Evolutionary conservation across 257 asterid genomes (phyloP).

Genomic region (Nicotiana benthamiana): DNA sequence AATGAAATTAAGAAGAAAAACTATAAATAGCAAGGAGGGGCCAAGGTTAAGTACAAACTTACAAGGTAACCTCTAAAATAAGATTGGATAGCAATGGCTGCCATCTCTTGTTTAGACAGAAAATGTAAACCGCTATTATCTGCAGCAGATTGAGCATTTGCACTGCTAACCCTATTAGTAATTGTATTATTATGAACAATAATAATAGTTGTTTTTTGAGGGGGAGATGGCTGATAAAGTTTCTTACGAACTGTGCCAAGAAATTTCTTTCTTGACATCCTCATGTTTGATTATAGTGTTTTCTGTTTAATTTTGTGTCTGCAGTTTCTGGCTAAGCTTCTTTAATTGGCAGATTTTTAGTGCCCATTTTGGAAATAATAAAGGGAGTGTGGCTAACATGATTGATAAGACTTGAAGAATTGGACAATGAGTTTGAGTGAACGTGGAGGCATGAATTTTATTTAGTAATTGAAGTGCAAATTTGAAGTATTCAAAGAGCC

Average conservation of each 20-base stretch:
- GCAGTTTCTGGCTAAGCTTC: neutral
- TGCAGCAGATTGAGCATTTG: neutral
- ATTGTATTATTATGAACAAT: slow-evolving; percentile 32
- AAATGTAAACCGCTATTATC: slow-evolving; percentile 8
- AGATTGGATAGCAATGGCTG: slow-evolving; percentile 67
- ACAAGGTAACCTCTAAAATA: slow-evolving; percentile 68
- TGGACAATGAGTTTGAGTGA: neutral
- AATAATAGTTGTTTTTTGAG: slow-evolving; percentile 12
- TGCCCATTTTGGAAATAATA: neutral
- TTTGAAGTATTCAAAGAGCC: neutral
- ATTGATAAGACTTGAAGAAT: neutral
- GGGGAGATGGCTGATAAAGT: slow-evolving; percentile 29
- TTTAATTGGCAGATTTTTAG: neutral
- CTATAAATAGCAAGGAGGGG: neutral
- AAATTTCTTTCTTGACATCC: slow-evolving; percentile 20
- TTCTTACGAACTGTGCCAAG: slow-evolving; percentile 28
- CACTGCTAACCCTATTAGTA: neutral
- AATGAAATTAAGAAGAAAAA: neutral
- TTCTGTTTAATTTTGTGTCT: neutral
- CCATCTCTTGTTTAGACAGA: slow-evolving; percentile 41
- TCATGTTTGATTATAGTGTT: neutral
- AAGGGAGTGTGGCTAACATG: neutral
- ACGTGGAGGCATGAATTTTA: slow-evolving; percentile 2
- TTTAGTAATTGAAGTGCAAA: neutral
- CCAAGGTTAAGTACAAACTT: neutral